Base-by-base conservation (phyloP, 495 filamentous ascomycete genomes). In the Neurospora sp. region DNA sequence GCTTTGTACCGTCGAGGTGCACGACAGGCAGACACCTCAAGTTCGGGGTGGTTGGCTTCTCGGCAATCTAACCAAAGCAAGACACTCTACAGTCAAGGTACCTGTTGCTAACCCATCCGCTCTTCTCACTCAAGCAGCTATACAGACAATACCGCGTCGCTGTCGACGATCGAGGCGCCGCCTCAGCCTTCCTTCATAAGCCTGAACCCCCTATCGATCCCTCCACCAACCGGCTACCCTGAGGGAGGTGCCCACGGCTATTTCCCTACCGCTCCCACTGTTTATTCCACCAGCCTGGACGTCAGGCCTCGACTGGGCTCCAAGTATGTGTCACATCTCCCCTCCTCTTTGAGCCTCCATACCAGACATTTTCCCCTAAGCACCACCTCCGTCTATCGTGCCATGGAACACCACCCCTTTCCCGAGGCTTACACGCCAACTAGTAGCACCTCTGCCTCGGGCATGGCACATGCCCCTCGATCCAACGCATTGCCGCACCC, bases 391-490 rank as follows among this genome's bases (percentile, higher is more conserved):
- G 31, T 65, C 14, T 35, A 65, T 65, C 72, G 39, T 75, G 74
- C 71, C 76, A 80, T 77, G 79, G 76, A 75, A 74, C 73, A 74
- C 74, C 74, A 69, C 11, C 72, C 73, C 75, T 70, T 76, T 72
- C 69, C 78, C 71, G 72, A 73, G 73, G 78, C 83, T 86, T 78
- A 85, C 82, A 78, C 73, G 74, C 75, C 74, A 78, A 80, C 74
- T 77, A 83, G 80, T 82, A 86, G 78, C 76, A 84, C 80, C 68
- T 78, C 83, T 72, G 80, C 84, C 74, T 80, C 85, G 83, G 84
- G 84, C 76, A 86, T 88, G 85, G 85, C 86, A 83, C 85, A 86
- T 81, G 82, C 83, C 80, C 83, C 82, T 77, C 85, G 85, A 76
- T 80, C 85, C 74, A 78, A 84, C 77, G 78, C 82, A 71, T 73